A percentile compares a stretch with the other conserved stretches of the same genome.
Evolutionary conservation across 495 filamentous ascomycete species (phyloP).

Genomic region (Penicillium subrubescens): DNA sequence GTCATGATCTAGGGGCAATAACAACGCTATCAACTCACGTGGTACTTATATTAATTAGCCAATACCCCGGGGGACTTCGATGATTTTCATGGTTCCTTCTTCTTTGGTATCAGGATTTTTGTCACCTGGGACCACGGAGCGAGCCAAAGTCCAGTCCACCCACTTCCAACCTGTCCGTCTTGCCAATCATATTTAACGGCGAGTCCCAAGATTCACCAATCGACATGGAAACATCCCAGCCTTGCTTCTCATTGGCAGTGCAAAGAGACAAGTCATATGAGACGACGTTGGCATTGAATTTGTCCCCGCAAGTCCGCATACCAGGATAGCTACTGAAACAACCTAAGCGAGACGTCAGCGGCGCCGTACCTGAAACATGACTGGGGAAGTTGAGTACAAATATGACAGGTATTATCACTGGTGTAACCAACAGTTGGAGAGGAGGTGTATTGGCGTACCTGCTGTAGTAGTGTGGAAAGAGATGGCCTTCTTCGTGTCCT

Average conservation of each 20-base stretch:
- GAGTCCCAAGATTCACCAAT: neutral
- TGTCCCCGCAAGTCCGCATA: conserved; percentile 63
- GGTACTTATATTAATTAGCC: conserved; percentile 18
- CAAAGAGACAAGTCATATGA: conserved; percentile 26
- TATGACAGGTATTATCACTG: conserved; percentile 60
- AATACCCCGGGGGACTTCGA: conserved; percentile 17
- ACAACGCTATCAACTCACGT: conserved; percentile 27
- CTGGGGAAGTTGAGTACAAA: conserved; percentile 51
- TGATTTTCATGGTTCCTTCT: conserved; percentile 11
- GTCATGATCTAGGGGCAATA: conserved; percentile 53
- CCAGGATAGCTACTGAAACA: conserved; percentile 48
- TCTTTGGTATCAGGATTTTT: conserved; percentile 41
- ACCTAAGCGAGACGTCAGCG: conserved; percentile 43
- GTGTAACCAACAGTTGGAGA: conserved; percentile 70
- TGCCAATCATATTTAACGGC: neutral
- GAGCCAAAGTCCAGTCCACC: conserved; percentile 4
- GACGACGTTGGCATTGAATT: conserved; percentile 54
- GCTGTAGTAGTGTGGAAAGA: neutral
- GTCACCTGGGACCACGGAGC: conserved; percentile 30
- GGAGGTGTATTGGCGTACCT: conserved; percentile 23
- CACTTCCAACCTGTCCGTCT: neutral
- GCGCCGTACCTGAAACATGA: conserved; percentile 76
- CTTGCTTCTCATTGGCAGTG: neutral
- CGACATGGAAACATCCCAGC: neutral
- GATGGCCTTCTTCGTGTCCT: neutral